Evolutionary conservation across 352 stramenopile genomes (phyloP), one percentile per base, ranked within the genome.

Genomic region (Phytophthora ramorum): DNA sequence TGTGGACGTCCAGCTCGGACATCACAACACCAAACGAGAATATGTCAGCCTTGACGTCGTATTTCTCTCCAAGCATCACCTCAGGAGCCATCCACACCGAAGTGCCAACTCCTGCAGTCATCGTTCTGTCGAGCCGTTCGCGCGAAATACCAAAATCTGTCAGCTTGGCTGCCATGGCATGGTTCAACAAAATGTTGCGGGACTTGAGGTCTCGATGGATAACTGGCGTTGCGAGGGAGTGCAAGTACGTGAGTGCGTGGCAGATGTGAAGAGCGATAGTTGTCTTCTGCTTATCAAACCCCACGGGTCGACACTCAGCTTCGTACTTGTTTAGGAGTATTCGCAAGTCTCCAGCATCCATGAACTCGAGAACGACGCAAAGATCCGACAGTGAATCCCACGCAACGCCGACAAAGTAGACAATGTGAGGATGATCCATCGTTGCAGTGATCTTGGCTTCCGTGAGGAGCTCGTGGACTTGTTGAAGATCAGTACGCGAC

Each of bases 171-270:
- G 62, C 44, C 38, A 72, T 44, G 0, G 35, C 30, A 13, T 48
- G 37, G 20, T 53, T 64, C 14, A 87, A 53, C 14, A 90, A 62
- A 34, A 89, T 78, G 51, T 87, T 87, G 38, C 78, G 78, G 1
- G 73, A 84, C 51, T 89, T 87, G 46, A 89, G 66, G 55, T 89
- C 79, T 19, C 79, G 77, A 53, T 89, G 79, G 48, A 87, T 73
- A 5, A 69, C 32, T 7, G 58, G 52, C 17, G 65, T 50, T 17
- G 32, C 26, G 2, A 73, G 43, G 19, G 65, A 73, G 59, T 69
- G 59, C 2, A 73, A 32, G 22, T 73, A 73, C 4, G 60, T 51
- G 8, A 74, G 49, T 13, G 57, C 69, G 3, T 79, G 60, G n/a
- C 63, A 71, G 14, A 85, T 54, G 47, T 81, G 70, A 8, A 82